These are phyloP conservation scores for grape (Vitis vinifera) DNA, from an alignment of 164 flowering plant species.

Conservation along the genomic window DNA sequence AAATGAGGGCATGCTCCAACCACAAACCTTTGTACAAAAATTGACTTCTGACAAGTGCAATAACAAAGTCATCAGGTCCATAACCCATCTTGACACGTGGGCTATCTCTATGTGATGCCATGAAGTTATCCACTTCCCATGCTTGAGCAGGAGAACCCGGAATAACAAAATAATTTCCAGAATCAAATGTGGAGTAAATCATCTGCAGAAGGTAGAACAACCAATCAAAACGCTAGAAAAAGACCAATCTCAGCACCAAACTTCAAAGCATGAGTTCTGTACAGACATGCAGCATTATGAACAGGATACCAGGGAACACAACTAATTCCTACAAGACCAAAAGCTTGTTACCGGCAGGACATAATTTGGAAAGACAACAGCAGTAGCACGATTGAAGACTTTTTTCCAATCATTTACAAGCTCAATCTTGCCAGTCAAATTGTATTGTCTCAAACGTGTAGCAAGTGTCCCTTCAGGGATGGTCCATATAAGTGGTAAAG, in stretches of 20 bases:
- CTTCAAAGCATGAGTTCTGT: neutral
- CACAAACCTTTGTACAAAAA: constrained; percentile 78
- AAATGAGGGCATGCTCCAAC: constrained; percentile 88
- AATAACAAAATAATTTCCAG: constrained; percentile 83
- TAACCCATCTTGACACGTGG: constrained; percentile 44
- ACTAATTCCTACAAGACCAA: neutral
- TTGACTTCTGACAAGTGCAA: constrained; percentile 77
- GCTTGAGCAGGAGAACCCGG: constrained; percentile 87
- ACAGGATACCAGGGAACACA: neutral
- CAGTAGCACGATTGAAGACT: constrained; percentile 76
- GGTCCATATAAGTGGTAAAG: constrained; percentile 84
- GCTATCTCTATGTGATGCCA: constrained; percentile 34
- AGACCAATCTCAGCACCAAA: neutral
- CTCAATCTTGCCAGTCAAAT: constrained; percentile 55
- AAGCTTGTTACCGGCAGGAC: constrained; percentile 68
- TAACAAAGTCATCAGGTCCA: constrained; percentile 51
- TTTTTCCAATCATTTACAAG: constrained; percentile 78
- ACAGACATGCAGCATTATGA: neutral
- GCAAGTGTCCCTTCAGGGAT: constrained; percentile 74
- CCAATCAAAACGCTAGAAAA: constrained; percentile 1
- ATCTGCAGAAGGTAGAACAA: constrained; percentile 42
- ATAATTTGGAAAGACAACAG: constrained; percentile 83
- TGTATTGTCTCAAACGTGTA: constrained; percentile 51
- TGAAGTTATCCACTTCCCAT: constrained; percentile 50
- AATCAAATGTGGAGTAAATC: constrained; percentile 74